phyloP scores from a whole-genome alignment of 169 alveolate species.

The Plasmodium knowlesi region DNA sequence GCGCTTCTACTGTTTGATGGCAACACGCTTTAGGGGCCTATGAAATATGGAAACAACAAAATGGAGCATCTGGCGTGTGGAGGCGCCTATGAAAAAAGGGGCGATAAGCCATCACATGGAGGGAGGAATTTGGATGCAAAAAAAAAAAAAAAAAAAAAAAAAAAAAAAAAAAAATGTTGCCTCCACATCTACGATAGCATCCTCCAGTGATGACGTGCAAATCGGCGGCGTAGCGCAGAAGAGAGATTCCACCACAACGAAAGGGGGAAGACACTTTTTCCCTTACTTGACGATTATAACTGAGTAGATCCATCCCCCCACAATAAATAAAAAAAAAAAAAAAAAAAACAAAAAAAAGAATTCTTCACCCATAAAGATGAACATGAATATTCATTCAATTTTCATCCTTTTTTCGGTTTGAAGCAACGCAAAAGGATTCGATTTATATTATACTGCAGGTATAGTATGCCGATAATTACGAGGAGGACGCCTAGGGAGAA shows the following conservation, averaged over 20 bases:
- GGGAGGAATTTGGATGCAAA: background rate
- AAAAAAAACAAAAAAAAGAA: too few species aligned
- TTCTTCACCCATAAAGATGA: too few species aligned
- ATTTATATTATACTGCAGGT: conserved; percentile 59
- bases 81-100: background rate
- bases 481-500: conserved; percentile 42
- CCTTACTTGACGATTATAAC: background rate
- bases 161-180: too few species aligned
- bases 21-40: background rate
- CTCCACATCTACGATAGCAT: background rate
- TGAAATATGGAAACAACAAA: background rate
- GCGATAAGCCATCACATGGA: background rate
- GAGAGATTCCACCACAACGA: too few species aligned
- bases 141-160: too few species aligned
- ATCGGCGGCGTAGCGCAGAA: background rate
- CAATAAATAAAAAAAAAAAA: too few species aligned
- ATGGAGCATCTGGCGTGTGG: background rate
- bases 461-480: conserved; percentile 48
- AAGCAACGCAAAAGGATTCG: background rate
- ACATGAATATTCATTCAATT: background rate
- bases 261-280: background rate
- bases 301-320: background rate
- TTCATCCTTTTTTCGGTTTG: background rate
- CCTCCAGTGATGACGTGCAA: background rate
- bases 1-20: background rate